These are phyloP conservation scores for Gremmenia infestans DNA, from an alignment of 2,329 filamentous ascomycete genomes.

Conservation along the genomic window DNA sequence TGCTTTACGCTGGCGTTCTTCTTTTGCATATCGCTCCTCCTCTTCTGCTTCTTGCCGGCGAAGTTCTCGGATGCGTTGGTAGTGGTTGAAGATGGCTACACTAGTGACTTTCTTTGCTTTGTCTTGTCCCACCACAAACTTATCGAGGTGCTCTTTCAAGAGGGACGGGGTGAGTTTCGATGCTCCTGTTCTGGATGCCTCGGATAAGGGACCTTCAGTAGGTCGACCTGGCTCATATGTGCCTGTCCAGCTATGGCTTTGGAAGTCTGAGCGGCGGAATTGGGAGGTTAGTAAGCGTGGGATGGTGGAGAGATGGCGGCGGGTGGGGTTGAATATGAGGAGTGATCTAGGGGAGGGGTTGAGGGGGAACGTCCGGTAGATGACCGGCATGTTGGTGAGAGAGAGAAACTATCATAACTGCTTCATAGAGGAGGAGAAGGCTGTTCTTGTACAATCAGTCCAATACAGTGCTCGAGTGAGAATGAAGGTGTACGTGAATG, in stretches of 20 bases:
- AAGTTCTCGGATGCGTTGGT: conserved; percentile 75
- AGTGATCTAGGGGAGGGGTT: background rate
- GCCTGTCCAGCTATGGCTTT: conserved; percentile 50
- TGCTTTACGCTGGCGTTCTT: conserved; percentile 36
- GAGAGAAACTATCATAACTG: conserved; percentile 17
- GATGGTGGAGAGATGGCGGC: conserved; percentile 11
- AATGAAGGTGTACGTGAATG: background rate
- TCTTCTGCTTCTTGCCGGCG: conserved; percentile 75
- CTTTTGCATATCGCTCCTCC: conserved; percentile 58
- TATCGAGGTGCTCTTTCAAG: conserved; percentile 86
- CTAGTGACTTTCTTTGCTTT: conserved; percentile 91
- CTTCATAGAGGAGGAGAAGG: background rate
- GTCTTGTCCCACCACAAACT: conserved; percentile 95
- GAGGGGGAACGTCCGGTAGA: conserved; percentile 14
- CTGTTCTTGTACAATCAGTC: no score
- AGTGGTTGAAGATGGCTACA: conserved; percentile 93
- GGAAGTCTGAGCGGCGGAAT: conserved; percentile 52
- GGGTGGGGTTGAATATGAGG: conserved; percentile 5
- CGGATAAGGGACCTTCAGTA: conserved; percentile 56
- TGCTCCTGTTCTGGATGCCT: conserved; percentile 47
- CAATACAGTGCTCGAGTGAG: no score
- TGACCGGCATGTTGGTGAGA: conserved; percentile 17
- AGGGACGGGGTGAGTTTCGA: conserved; percentile 60
- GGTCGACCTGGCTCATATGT: conserved; percentile 59
- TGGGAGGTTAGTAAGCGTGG: conserved; percentile 12